Base-by-base conservation (phyloP, 768 basidiomycete genomes). In the Psilocybe subaeruginosa region DNA sequence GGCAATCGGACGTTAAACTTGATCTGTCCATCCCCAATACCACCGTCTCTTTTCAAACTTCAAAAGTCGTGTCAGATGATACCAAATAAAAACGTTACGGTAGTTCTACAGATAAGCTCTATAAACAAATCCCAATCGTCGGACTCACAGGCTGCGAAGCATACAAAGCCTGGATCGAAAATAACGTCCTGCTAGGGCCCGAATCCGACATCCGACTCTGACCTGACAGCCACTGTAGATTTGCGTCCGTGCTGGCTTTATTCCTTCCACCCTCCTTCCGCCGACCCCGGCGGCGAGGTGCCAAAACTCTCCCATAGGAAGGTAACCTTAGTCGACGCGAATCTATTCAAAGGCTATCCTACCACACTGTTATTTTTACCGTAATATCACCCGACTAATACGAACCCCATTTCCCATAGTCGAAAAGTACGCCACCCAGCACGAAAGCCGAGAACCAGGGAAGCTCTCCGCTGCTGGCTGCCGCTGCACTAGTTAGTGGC, bases 271-370 rank as follows among this genome's bases (percentile, higher is more conserved):
- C 14, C 4, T 35, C 33, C 51, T 14, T 53, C 51, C 51, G 51
- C 51, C 51, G 51, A 53, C 51, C 30, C 51, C 29, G 51, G 51
- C 51, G 51, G 51, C 19, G 51, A n/a, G 4, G 41, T n/a, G n/a
- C 41, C 41, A 12, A 43, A 12, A 9, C 41, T 43, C 41, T 43
- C 41, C 14, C 41, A 43, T 43, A 43, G 5, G 41, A 43, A 43
- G 41, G 14, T 16, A 43, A 43, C 41, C 41, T 43, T 43, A 12
- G 4, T n/a, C 41, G n/a, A 43, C 6, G 41, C 41, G 41, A 4
- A 43, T 43, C 41, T 8, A 12, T 14, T 43, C 41, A 11, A 39
- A 43, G 33, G 33, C 41, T 16, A 43, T 43, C 41, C 11, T 5
- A 43, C 14, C 17, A 43, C 41, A 43, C 41, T n/a, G 41, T 8